These are phyloP conservation scores for Trametes coccinea DNA, from an alignment of 768 basidiomycete species.

Conservation along the genomic window DNA sequence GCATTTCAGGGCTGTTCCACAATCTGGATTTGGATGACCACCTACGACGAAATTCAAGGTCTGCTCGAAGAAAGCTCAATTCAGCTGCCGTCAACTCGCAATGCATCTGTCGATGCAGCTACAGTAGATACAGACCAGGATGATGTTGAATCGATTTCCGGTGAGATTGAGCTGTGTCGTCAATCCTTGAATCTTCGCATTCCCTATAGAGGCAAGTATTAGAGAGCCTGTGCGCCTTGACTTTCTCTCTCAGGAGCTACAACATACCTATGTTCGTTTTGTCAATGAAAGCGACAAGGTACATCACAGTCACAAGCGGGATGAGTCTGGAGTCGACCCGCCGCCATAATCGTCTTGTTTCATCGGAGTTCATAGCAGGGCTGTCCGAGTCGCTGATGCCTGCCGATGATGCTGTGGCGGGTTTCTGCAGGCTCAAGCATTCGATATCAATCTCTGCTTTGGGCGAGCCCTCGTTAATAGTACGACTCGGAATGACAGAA, in stretches of 20 bases:
- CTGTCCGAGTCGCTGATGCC: not conserved
- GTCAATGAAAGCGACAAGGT: conserved; percentile 30
- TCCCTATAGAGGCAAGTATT: conserved; percentile 14
- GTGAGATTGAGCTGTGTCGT: conserved; percentile 51
- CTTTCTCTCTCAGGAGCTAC: not conserved
- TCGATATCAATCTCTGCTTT: too few relatives aligned
- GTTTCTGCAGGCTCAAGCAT: too few relatives aligned
- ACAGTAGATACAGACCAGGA: conserved; percentile 42
- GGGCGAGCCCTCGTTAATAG: too few relatives aligned
- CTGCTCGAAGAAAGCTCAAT: conserved; percentile 31
- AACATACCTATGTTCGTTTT: conserved; percentile 28
- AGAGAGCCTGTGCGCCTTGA: too few relatives aligned
- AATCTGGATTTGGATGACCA: conserved; percentile 29
- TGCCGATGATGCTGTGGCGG: not conserved
- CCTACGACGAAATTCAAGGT: conserved; percentile 67
- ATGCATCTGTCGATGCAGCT: too few relatives aligned
- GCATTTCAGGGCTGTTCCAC: conserved; percentile 32
- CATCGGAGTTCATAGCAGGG: not conserved
- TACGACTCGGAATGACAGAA: too few relatives aligned
- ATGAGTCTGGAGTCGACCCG: conserved; percentile 32
- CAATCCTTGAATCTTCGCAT: conserved; percentile 44
- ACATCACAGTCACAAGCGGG: conserved; percentile 32
- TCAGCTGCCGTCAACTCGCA: not conserved
- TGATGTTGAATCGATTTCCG: conserved; percentile 62
- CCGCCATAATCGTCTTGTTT: conserved; percentile 39